Base-by-base conservation (phyloP, 2,329 filamentous ascomycete genomes). In the Aspergillus bombycis region DNA sequence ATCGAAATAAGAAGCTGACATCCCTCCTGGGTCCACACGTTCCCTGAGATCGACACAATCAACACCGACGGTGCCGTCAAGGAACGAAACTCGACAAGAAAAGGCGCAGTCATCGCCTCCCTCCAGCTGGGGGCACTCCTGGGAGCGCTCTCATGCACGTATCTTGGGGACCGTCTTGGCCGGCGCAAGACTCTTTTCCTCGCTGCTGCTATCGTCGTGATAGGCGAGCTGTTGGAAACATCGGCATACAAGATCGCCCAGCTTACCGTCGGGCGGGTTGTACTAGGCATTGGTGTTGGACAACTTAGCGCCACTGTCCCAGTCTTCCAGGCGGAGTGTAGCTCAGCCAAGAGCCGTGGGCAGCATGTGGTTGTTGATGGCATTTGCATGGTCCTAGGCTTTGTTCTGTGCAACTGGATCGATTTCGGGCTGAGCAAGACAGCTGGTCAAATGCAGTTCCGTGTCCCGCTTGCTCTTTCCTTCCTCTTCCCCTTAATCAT, bases 381-480 rank as follows among this genome's bases (percentile, higher is more conserved):
- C 55, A 77, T 83, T 60, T 81, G 78, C 69, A 71, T 82, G 61
- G 77, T 75, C 41, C 78, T 70, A 11, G 70, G 70, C 2, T 70
- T 67, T 41, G 55, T 62, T 1, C 64, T 71, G 10, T 67, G 66
- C 57, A 70, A 83, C 71, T 82, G 82, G 82, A 74, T 83, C 61
- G 80, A 84, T 65, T 79, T 83, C 50, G 80, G 80, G 1, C 82
- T 84, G 64, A 83, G 79, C 7, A 64, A 61, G 14, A 82, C 83
- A 67, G 71, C 83, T 3, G 74, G 75, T 8, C 76, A 73, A 1
- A 71, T 79, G 11, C 74, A 80, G 16, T 86, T 84, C 84, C 78
- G 84, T 23, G 81, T 85, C 58, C 84, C 85, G 0, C 81, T 86
- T 50, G 83, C 81, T 5, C 82, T 87, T 65, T 85, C 87, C 66